Percentiles rank a stretch among this genome's conserved stretches.
phyloP scores from a whole-genome alignment of 2,329 filamentous ascomycete genomes.

The Chrysoporthe puriensis region DNA sequence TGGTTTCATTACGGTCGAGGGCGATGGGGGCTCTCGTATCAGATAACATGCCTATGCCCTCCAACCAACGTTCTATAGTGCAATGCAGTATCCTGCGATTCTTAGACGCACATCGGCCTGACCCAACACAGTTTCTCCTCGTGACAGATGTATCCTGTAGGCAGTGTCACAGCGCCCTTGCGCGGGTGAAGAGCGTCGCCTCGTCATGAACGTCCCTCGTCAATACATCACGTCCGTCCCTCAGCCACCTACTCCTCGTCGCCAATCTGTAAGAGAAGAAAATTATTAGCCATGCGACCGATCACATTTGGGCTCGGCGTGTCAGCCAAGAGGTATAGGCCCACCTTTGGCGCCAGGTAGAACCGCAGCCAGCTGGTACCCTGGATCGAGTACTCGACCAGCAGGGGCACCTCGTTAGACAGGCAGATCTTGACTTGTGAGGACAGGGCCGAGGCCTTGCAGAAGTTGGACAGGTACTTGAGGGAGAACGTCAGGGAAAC shows the following conservation, averaged over 20 bases:
- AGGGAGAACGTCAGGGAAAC: conserved; percentile 96
- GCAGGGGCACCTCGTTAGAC: conserved; percentile 92
- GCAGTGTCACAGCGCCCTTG: conserved; percentile 9
- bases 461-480: conserved; percentile 99
- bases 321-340: conserved; percentile 32
- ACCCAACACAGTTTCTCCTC: background rate
- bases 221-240: conserved; percentile 8
- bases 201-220: conserved; percentile 15
- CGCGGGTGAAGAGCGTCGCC: conserved; percentile 5
- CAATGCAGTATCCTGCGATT: conserved; percentile 27
- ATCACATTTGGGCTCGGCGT: background rate
- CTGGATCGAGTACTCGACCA: conserved; percentile 86
- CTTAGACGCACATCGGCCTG: conserved; percentile 12
- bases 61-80: conserved; percentile 17
- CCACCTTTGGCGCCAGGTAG: conserved; percentile 97
- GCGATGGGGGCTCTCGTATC: conserved; percentile 10
- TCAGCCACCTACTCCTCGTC: conserved; percentile 40
- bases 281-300: conserved; percentile 12
- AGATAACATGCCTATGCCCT: conserved; percentile 22
- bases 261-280: conserved; percentile 37
- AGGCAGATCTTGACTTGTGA: conserved; percentile 86
- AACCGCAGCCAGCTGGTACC: conserved; percentile 91
- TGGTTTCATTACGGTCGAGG: conserved; percentile 26
- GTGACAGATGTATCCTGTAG: background rate
- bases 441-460: conserved; percentile 91